A percentile compares a stretch with the other conserved stretches of the same genome.
Conservation (phyloP, 2,329 filamentous ascomycete genomes). For the Ophiostoma triangulosporum region DNA sequence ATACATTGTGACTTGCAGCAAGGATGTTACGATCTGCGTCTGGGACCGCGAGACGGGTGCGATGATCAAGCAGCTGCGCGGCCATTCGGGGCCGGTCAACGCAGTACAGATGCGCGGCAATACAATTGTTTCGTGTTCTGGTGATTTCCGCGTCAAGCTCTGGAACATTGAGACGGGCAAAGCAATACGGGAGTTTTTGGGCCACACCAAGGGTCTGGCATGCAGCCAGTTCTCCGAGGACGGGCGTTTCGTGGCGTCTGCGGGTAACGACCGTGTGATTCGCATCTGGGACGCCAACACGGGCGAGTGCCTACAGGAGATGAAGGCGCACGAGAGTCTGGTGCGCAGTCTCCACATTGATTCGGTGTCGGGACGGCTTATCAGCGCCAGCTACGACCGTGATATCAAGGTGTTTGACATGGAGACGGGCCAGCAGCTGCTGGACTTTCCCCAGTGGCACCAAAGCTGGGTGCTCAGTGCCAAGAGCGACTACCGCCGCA, state of each 20-base stretch:
- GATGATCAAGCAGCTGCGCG: slow-evolving; percentile 64
- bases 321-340: slow-evolving; percentile 70
- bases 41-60: slow-evolving; percentile 76
- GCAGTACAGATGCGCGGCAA: slow-evolving; percentile 91
- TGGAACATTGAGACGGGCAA: slow-evolving; percentile 89
- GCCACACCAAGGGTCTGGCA: slow-evolving; percentile 84
- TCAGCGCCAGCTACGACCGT: slow-evolving; percentile 89
- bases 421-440: slow-evolving; percentile 60
- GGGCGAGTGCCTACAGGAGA: slow-evolving; percentile 66
- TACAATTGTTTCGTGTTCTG: slow-evolving; percentile 82
- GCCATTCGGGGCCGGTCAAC: slow-evolving; percentile 87
- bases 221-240: slow-evolving; percentile 96
- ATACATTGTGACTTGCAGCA: slow-evolving; percentile 93
- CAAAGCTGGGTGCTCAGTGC: slow-evolving; percentile 93
- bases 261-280: slow-evolving; percentile 89
- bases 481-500: slow-evolving; percentile 87
- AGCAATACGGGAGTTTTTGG: slow-evolving; percentile 78
- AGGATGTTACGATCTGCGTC: slow-evolving; percentile 85
- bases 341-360: slow-evolving; percentile 89
- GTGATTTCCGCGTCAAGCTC: slow-evolving; percentile 83
- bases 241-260: slow-evolving; percentile 82
- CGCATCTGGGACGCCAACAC: slow-evolving; percentile 93
- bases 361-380: slow-evolving; percentile 67
- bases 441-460: slow-evolving; percentile 90
- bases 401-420: slow-evolving; percentile 93